phyloP scores from a whole-genome alignment of 805 yeast species.

The Babjeviella inositovora region DNA sequence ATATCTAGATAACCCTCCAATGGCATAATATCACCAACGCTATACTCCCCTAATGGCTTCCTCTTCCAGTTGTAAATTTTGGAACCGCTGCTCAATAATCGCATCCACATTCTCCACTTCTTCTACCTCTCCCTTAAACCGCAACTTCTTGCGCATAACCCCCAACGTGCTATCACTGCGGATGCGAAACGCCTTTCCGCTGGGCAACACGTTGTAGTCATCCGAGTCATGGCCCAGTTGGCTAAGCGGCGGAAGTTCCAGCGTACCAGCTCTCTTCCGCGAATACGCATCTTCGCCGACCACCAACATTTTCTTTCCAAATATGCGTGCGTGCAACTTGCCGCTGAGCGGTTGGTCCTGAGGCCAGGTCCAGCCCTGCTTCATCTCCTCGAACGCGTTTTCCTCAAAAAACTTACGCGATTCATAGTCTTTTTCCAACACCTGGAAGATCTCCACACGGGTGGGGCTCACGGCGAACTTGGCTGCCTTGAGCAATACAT shows the following conservation, averaged over 20 bases:
- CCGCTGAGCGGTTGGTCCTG: constrained; percentile 20
- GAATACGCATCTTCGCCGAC: constrained; percentile 5
- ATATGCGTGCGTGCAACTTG: constrained; percentile 4
- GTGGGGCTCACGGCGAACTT: constrained; percentile 42
- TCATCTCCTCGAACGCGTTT: constrained; percentile 55
- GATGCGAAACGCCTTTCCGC: constrained; percentile 41
- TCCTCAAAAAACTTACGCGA: constrained; percentile 58
- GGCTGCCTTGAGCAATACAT: constrained; percentile 42
- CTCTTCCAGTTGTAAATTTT: constrained; percentile 7
- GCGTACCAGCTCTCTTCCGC: constrained; percentile 1
- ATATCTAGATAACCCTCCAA: too few relatives aligned
- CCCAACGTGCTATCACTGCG: constrained; percentile 7
- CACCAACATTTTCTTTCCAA: constrained; percentile 10
- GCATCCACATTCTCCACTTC: constrained; percentile 30
- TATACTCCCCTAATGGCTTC: constrained; percentile 1
- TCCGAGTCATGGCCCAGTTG: constrained; percentile 8
- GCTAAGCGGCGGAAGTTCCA: constrained; percentile 1
- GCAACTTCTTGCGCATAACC: constrained; percentile 19
- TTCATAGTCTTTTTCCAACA: constrained; percentile 53
- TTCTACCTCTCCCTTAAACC: constrained; percentile 11
- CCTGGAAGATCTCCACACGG: constrained; percentile 69
- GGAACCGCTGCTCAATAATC: constrained; percentile 30
- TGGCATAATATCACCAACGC: too few relatives aligned
- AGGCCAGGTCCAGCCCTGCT: constrained; percentile 66
- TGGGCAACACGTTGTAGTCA: constrained; percentile 47